Conservation (phyloP, 73 alveolate genomes). For the Uronychia binucleata region DNA sequence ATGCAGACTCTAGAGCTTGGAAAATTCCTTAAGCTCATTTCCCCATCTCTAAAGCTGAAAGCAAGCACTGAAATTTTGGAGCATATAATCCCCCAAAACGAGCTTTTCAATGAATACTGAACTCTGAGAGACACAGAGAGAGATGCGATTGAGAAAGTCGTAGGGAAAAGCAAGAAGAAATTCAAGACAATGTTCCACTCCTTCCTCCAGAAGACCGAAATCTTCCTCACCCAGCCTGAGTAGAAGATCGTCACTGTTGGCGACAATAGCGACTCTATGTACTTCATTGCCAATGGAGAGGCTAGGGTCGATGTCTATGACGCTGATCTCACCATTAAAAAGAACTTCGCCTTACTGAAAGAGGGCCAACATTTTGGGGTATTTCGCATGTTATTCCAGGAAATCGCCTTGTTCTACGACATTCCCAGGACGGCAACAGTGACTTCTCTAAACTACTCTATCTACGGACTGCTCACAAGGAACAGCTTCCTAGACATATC, state of each 20-base stretch:
- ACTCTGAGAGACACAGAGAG: background rate
- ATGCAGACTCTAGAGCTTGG: slow-evolving; percentile 15
- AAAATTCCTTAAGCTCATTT: slow-evolving; percentile 38
- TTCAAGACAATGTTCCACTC: background rate
- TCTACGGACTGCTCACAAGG: background rate
- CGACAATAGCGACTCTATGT: slow-evolving; percentile 20
- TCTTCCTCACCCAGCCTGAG: slow-evolving; percentile 30
- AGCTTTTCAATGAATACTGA: background rate
- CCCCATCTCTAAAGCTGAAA: slow-evolving; percentile 50
- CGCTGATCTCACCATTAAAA: background rate
- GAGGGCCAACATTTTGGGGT: slow-evolving; percentile 32
- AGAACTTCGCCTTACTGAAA: background rate
- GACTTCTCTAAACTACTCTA: slow-evolving; percentile 13
- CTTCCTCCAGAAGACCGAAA: slow-evolving; percentile 5
- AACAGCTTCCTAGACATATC: background rate
- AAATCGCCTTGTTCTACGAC: slow-evolving; percentile 22
- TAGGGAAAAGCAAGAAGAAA: background rate
- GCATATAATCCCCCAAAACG: background rate
- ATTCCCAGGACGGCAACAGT: slow-evolving; percentile 29
- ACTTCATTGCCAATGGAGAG: slow-evolving; percentile 25
- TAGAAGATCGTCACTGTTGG: slow-evolving; percentile 7
- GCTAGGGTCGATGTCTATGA: slow-evolving; percentile 12
- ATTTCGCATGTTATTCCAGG: slow-evolving; percentile 20
- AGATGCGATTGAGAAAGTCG: background rate
- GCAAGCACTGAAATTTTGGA: background rate